Evolutionary conservation across 192 early-diverging fungal species (phyloP).

Genomic region (Backusella luteola): DNA sequence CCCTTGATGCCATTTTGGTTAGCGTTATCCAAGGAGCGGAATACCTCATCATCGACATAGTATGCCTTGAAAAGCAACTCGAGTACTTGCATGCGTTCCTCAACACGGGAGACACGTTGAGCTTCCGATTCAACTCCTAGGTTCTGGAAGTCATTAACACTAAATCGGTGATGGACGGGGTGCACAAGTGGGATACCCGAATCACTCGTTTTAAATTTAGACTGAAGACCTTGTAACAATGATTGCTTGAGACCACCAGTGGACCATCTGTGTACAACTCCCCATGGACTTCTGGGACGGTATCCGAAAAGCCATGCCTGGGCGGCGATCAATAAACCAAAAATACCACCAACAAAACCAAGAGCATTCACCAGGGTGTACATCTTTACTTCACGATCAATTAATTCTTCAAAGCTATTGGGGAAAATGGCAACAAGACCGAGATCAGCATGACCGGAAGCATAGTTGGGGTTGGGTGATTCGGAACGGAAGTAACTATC

Average conservation of each 20-base stretch:
- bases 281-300: constrained; percentile 36
- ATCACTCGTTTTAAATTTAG: constrained; percentile 27
- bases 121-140: constrained; percentile 22
- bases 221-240: constrained; percentile 21
- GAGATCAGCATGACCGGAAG: constrained; percentile 20
- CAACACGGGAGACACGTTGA: constrained; percentile 25
- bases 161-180: constrained; percentile 30
- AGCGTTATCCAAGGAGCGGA: constrained; percentile 25
- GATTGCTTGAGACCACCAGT: constrained; percentile 36
- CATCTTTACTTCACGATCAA: constrained; percentile 33
- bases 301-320: constrained; percentile 38
- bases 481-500: constrained; percentile 28
- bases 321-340: constrained; percentile 32
- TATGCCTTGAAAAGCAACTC: constrained; percentile 32
- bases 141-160: constrained; percentile 10
- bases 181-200: constrained; percentile 31
- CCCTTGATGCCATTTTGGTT: neutral
- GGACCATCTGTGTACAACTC: constrained; percentile 38
- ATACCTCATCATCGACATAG: constrained; percentile 35
- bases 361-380: constrained; percentile 34
- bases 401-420: constrained; percentile 3
- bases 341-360: constrained; percentile 37
- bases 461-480: constrained; percentile 29
- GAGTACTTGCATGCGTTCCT: constrained; percentile 29
- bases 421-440: constrained; percentile 25